These are phyloP conservation scores for Zymoseptoria crescenta DNA, from an alignment of 2,329 filamentous ascomycete species.

Conservation along the genomic window DNA sequence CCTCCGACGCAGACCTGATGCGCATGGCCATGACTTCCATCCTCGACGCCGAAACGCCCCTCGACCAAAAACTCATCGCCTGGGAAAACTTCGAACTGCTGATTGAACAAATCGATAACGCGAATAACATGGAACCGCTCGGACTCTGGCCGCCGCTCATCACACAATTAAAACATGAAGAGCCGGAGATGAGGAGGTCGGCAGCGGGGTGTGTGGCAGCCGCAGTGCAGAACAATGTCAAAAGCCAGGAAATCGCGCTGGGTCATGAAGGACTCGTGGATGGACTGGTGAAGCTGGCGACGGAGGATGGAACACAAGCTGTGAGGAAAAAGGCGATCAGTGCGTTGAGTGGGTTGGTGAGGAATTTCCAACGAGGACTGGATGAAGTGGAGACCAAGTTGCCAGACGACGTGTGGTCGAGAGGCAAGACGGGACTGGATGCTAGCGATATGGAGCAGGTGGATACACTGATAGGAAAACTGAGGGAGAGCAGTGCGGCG, in stretches of 20 bases:
- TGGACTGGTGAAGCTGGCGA: constrained; percentile 57
- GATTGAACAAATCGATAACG: constrained; percentile 89
- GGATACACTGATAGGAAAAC: constrained; percentile 42
- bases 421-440: constrained; percentile 55
- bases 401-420: constrained; percentile 50
- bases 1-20: constrained; percentile 90
- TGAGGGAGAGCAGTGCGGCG: constrained; percentile 24
- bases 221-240: constrained; percentile 91
- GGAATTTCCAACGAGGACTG: constrained; percentile 78
- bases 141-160: constrained; percentile 77
- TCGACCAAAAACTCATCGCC: constrained; percentile 71
- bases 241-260: constrained; percentile 66
- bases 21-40: constrained; percentile 72
- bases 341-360: constrained; percentile 73
- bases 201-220: constrained; percentile 93
- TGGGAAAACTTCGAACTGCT: constrained; percentile 95
- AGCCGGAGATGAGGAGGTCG: constrained; percentile 68
- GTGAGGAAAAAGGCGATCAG: constrained; percentile 83
- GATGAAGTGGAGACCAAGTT: constrained; percentile 60
- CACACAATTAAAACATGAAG: constrained; percentile 56
- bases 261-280: constrained; percentile 57
- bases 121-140: constrained; percentile 79
- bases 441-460: constrained; percentile 81
- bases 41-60: constrained; percentile 51
- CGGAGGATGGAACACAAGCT: constrained; percentile 50